These are phyloP conservation scores for Wickerhamomyces hampshirensis DNA, from an alignment of 805 yeast species.

Conservation along the genomic window DNA sequence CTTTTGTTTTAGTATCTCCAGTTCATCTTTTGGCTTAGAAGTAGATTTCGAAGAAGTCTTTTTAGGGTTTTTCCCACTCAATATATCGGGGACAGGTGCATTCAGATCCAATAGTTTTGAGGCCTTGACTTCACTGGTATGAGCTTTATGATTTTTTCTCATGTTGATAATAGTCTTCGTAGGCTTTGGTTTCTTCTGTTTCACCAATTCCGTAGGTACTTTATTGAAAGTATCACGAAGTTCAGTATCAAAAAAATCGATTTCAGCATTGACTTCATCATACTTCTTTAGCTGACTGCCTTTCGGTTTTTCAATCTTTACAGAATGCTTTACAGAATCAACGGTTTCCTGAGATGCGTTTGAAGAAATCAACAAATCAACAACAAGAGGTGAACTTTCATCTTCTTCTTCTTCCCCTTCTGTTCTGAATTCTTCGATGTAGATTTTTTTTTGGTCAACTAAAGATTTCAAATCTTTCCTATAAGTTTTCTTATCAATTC, in stretches of 20 bases:
- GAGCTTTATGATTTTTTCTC: neutral
- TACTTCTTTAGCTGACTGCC: neutral
- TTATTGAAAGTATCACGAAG: constrained; percentile 16
- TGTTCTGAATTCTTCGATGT: constrained; percentile 18
- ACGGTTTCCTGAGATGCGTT: constrained; percentile 12
- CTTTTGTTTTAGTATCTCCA: constrained; percentile 1
- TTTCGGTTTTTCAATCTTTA: neutral
- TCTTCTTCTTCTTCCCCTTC: constrained; percentile 13
- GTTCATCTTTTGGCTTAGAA: neutral
- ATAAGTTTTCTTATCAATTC: constrained; percentile 52
- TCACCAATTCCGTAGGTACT: neutral
- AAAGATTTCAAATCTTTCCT: constrained; percentile 38
- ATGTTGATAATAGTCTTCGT: constrained; percentile 1
- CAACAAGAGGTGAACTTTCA: neutral
- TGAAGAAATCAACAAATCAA: constrained; percentile 24
- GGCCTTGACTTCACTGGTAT: neutral
- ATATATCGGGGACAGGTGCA: constrained; percentile 7
- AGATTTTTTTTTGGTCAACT: constrained; percentile 27
- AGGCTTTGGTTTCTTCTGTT: neutral
- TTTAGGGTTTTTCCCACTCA: constrained; percentile 3
- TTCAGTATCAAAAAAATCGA: constrained; percentile 25
- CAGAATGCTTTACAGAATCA: constrained; percentile 3
- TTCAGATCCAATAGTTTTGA: constrained; percentile 3
- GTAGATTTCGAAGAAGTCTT: neutral
- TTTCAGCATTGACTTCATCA: constrained; percentile 18